Percentiles rank a stretch among this genome's conserved stretches.
Conservation (phyloP, 179 eudicot genomes). For the Nepenthes alata region DNA sequence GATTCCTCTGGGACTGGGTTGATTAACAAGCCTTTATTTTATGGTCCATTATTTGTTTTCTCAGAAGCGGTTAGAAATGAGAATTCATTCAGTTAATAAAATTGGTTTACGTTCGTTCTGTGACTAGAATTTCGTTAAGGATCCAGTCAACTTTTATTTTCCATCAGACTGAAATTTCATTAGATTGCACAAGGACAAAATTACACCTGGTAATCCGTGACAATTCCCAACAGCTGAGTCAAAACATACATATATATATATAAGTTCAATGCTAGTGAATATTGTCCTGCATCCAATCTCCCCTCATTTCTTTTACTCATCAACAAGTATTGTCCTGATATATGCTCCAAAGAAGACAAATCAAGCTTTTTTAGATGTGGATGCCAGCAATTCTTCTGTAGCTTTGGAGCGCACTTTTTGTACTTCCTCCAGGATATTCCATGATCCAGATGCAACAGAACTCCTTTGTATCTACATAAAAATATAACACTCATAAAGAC, state of each 20-base stretch:
- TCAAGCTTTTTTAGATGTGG: conserved; percentile 32
- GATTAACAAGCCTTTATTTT: conserved; percentile 14
- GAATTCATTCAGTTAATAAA: conserved; percentile 1
- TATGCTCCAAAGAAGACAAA: conserved; percentile 24
- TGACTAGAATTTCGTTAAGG: not conserved
- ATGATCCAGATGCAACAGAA: conserved; percentile 56
- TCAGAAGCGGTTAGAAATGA: conserved; percentile 23
- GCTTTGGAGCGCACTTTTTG: conserved; percentile 81
- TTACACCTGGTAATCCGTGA: conserved; percentile 15
- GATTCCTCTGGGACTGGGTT: conserved; percentile 9
- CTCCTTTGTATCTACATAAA: conserved; percentile 38
- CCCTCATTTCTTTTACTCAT: conserved; percentile 14
- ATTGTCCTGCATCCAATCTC: conserved; percentile 16
- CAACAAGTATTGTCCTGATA: conserved; percentile 11
- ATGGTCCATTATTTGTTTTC: conserved; percentile 16
- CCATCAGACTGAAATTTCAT: not conserved
- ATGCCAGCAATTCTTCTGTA: conserved; percentile 59
- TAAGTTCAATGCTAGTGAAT: conserved; percentile 10
- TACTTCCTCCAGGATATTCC: conserved; percentile 81
- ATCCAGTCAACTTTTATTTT: no score
- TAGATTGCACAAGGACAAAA: no score
- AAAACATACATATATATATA: conserved; percentile 1
- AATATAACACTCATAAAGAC: not conserved
- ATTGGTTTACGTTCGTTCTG: not conserved
- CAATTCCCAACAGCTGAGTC: conserved; percentile 14